phyloP scores from a whole-genome alignment of 306 rosid genomes.

The Argentina anserina region DNA sequence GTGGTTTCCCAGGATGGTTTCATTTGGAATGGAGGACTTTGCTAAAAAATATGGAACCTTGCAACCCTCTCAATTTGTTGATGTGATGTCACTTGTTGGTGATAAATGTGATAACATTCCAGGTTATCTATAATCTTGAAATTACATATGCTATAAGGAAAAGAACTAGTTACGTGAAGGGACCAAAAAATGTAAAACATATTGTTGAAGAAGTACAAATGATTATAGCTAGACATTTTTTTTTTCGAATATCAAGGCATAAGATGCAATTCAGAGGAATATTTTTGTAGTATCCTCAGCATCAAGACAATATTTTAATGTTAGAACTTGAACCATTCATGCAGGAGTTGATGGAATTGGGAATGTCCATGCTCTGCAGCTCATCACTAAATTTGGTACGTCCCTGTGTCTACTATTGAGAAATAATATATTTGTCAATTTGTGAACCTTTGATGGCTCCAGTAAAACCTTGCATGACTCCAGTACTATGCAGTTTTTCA shows the following conservation, averaged over 20 bases:
- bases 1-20: conserved; percentile 64
- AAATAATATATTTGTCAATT: not conserved
- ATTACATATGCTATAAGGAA: too few relatives aligned
- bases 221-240: not conserved
- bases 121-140: conserved; percentile 45
- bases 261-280: not conserved
- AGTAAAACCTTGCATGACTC: conserved; percentile 5
- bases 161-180: not conserved
- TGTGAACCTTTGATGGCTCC: conserved; percentile 4
- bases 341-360: conserved; percentile 97
- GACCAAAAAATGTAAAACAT: too few relatives aligned
- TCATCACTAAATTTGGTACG: conserved; percentile 74
- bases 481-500: not conserved
- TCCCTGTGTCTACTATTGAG: not conserved
- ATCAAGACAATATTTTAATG: not conserved
- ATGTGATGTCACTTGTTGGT: conserved; percentile 78
- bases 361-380: conserved; percentile 75
- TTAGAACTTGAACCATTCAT: conserved; percentile 3
- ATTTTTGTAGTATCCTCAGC: not conserved
- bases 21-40: conserved; percentile 93
- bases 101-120: conserved; percentile 93
- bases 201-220: not conserved
- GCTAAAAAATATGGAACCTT: conserved; percentile 61
- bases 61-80: conserved; percentile 90
- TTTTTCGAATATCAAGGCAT: not conserved